A percentile compares a stretch with the other conserved stretches of the same genome.
Conservation (phyloP, 768 basidiomycete species). For the Kwoniella sp. region DNA sequence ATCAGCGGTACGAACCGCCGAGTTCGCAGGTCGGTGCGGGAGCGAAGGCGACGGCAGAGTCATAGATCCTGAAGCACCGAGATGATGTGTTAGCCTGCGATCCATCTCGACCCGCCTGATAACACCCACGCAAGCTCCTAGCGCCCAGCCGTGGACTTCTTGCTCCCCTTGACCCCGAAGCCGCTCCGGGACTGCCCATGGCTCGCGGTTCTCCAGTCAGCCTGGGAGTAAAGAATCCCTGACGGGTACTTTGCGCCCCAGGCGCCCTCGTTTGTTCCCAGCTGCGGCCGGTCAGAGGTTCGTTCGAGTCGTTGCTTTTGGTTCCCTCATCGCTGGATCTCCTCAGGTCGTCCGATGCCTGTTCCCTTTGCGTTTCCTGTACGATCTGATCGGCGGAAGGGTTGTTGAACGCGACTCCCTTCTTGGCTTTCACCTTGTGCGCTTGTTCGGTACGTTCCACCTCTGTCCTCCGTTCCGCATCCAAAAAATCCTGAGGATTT, state of each 20-base stretch:
- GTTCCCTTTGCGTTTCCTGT: conserved; percentile 4
- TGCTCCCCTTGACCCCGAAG: not conserved
- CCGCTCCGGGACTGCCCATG: not conserved
- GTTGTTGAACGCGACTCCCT: conserved; percentile 10
- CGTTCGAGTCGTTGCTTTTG: not conserved
- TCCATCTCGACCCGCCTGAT: not conserved
- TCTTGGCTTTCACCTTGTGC: not conserved
- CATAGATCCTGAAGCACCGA: conserved; percentile 24
- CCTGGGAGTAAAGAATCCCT: conserved; percentile 3
- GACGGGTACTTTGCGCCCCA: not conserved
- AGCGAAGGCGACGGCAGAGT: conserved; percentile 17
- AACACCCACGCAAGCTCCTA: conserved; percentile 27
- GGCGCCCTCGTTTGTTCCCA: not conserved
- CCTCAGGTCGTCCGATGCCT: conserved; percentile 1
- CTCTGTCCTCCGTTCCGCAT: not conserved
- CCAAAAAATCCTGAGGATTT: conserved; percentile 8
- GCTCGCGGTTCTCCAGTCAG: not conserved
- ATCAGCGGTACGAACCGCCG: conserved; percentile 21
- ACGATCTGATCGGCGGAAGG: conserved; percentile 8
- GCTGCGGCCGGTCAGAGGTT: not conserved
- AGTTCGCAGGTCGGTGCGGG: conserved; percentile 11
- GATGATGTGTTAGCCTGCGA: not conserved
- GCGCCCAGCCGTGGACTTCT: conserved; percentile 10
- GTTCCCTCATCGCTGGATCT: conserved; percentile 3
- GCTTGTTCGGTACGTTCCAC: not conserved